Conservation (phyloP, 371 early-diverging fungal genomes). For the Nematocida displodere region DNA sequence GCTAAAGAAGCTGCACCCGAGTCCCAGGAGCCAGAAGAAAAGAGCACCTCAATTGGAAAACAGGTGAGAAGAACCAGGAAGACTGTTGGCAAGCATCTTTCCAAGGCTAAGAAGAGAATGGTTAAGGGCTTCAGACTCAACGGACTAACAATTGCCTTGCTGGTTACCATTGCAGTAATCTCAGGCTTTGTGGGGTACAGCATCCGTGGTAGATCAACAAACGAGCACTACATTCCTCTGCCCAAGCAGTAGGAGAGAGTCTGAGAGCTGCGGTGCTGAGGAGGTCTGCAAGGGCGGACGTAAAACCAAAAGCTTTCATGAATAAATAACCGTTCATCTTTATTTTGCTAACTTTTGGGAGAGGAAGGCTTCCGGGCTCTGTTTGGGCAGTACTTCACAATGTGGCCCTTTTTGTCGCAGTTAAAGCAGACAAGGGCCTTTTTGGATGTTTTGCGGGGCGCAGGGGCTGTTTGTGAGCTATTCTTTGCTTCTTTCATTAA, state of each 20-base stretch:
- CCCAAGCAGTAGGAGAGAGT: constrained; percentile 1
- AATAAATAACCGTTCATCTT: background rate
- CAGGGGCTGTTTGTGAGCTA: too few relatives aligned
- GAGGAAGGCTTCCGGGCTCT: too few relatives aligned
- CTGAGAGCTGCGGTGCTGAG: too few relatives aligned
- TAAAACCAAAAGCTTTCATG: background rate
- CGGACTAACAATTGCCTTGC: constrained; percentile 17
- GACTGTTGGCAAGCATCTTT: constrained; percentile 16
- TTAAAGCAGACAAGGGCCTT: constrained; percentile 19
- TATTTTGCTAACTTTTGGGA: background rate
- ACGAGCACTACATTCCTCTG: constrained; percentile 36
- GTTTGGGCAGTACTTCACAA: constrained; percentile 42
- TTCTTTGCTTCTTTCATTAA: too few relatives aligned
- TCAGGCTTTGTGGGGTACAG: constrained; percentile 40
- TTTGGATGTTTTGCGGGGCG: too few relatives aligned
- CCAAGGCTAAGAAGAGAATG: constrained; percentile 8
- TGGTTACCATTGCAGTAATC: constrained; percentile 15
- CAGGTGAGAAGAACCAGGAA: constrained; percentile 11
- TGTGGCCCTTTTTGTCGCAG: constrained; percentile 36
- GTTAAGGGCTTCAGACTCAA: constrained; percentile 21
- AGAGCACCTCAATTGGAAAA: background rate
- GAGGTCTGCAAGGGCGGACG: background rate
- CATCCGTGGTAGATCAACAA: constrained; percentile 1
- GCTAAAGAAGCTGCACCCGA: constrained; percentile 7
- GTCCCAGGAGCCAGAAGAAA: constrained; percentile 3